Base-by-base conservation (phyloP, 805 yeast species). In the Wickerhamiella kurtzmanii region DNA sequence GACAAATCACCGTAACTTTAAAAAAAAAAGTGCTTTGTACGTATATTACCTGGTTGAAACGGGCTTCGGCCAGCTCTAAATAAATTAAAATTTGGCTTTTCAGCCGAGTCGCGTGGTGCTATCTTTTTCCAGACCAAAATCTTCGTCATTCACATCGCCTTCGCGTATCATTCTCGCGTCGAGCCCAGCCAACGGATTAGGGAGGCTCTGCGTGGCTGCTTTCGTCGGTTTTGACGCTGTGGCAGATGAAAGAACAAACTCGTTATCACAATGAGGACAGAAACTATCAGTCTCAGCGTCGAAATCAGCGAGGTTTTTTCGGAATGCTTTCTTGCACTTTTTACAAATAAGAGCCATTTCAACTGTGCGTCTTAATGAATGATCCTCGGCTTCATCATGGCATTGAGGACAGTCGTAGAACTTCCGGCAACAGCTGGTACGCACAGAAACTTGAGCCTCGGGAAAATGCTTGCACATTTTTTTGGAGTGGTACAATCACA, bases 381-480 rank as follows among this genome's bases (percentile, higher is more conserved):
- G 65, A 48, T 51, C 58, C 43, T 62, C 64, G 36, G 40, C 44
- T 42, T 56, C 61, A 18, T 45, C 55, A 43, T 62, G 65, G 50
- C 65, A 62, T 41, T 50, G 52, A 3, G 64, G 63, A 46, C 65
- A 62, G 53, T 62, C 65, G 47, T 60, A 60, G 58, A 63, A 62
- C 42, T 61, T 59, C 8, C 57, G 48, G 38, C 64, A 61, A 44
- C 64, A 61, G 48, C 51, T 42, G 13, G 53, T 47, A 16, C 65
- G 48, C 37, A 62, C 59, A 16, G 64, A 49, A n/a, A 62, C 65
- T 45, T 62, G 65, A 8, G 64, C 65, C 48, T 60, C 59, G 19
- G 52, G 52, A 39, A 58, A 53, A 44, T 62, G 65, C 43, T 53
- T 55, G 48, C 65, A 61, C 62, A 57, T 60, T 37, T 9, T 21